phyloP scores from a whole-genome alignment of 495 filamentous ascomycete genomes.

The Halenospora varia region DNA sequence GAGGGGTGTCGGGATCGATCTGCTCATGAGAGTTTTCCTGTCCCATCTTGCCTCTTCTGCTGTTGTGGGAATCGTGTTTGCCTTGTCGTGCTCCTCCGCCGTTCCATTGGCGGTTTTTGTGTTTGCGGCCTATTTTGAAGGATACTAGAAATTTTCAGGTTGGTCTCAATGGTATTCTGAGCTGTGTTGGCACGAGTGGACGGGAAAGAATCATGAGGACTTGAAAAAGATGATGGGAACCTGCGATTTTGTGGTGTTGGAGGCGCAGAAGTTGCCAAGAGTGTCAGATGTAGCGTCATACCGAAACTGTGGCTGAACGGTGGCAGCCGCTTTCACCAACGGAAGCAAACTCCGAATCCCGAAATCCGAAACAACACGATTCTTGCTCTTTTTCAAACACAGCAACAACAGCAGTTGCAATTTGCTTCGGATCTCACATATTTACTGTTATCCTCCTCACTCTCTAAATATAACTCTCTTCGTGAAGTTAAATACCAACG shows the following conservation, averaged over 20 bases:
- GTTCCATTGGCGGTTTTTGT: conserved; percentile 17
- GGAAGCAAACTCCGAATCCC: too few relatives aligned
- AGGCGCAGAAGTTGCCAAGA: background rate
- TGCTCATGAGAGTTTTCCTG: conserved; percentile 57
- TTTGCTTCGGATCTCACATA: too few relatives aligned
- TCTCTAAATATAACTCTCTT: too few relatives aligned
- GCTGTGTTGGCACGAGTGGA: too few relatives aligned
- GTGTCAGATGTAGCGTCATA: background rate
- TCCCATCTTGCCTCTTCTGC: conserved; percentile 58
- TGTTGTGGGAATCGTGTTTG: background rate
- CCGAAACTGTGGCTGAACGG: background rate
- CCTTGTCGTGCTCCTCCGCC: background rate
- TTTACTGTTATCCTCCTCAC: too few relatives aligned
- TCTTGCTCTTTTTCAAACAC: too few relatives aligned
- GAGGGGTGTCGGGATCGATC: conserved; percentile 58
- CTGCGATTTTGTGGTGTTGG: background rate
- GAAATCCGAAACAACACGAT: too few relatives aligned
- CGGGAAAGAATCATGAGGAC: too few relatives aligned
- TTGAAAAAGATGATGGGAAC: background rate
- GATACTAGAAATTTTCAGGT: too few relatives aligned
- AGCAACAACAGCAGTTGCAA: too few relatives aligned
- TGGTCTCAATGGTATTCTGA: background rate
- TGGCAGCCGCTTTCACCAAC: too few relatives aligned
- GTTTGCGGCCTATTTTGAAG: conserved; percentile 20
- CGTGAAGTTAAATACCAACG: too few relatives aligned